Evolutionary conservation across 2,329 filamentous ascomycete genomes (phyloP).

Genomic region (Aspergillus pseudotamarii): DNA sequence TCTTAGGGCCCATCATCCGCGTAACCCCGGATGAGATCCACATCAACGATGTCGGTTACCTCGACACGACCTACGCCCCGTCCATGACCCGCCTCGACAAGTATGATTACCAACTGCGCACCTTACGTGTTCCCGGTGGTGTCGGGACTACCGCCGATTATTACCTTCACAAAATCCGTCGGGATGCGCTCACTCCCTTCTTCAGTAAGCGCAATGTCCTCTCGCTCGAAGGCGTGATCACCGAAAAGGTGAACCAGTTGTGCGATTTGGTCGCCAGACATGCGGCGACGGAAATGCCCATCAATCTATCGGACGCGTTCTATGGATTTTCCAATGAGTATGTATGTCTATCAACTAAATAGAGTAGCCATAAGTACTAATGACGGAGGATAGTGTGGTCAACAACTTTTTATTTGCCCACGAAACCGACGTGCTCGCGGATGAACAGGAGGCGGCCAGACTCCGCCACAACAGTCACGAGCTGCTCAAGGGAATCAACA

Average conservation of each 20-base stretch:
- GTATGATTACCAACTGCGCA: constrained; percentile 27
- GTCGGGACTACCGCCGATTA: constrained; percentile 31
- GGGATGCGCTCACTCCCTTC: constrained; percentile 33
- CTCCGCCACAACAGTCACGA: constrained; percentile 31
- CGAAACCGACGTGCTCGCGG: constrained; percentile 26
- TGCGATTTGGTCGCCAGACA: neutral
- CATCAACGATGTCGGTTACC: constrained; percentile 36
- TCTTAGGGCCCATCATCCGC: constrained; percentile 39
- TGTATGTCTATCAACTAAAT: neutral
- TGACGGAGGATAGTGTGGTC: constrained; percentile 24
- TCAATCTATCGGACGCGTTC: constrained; percentile 32
- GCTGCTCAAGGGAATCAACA: constrained; percentile 32
- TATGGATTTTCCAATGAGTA: neutral
- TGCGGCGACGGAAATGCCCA: neutral
- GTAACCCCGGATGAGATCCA: constrained; percentile 43
- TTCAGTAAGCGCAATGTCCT: constrained; percentile 34
- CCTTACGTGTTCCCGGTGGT: constrained; percentile 28
- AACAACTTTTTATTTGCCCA: constrained; percentile 33
- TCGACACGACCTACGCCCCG: constrained; percentile 32
- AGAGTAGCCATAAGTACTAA: too few species aligned
- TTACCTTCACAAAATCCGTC: constrained; percentile 33
- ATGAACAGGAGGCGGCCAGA: constrained; percentile 26
- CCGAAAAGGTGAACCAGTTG: constrained; percentile 26
- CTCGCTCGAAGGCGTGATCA: constrained; percentile 29
- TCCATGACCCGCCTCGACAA: constrained; percentile 28